Evolutionary conservation across 1,284 basidiomycete species (phyloP), one percentile per base, ranked within the genome.

Genomic region (Trametes pubescens): DNA sequence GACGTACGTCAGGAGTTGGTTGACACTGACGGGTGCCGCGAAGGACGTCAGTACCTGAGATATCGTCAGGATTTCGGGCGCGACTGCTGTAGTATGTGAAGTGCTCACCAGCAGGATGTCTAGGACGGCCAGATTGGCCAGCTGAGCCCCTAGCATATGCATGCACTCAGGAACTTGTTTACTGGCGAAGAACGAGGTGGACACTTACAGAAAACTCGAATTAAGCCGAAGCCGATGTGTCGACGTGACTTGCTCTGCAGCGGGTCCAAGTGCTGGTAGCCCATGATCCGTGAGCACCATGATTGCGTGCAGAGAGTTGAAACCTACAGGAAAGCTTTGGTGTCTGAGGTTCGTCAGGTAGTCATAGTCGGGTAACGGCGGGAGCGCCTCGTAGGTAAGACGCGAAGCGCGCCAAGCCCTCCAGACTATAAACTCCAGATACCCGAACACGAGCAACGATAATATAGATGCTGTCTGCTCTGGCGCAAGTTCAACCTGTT

Each of bases 311-410:
- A 43, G 2, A 43, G 6, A 8, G 14, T 7, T 3, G 16, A 8
- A 29, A 61, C 73, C 21, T 51, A 74, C 77, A 4, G 72, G 72
- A 54, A 78, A 73, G 65, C 76, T 74, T 14, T 72, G 73, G 40
- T 75, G 69, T 47, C 79, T 78, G 0, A 86, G 76, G 64, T 78
- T 72, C 34, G 73, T 73, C 2, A 82, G 75, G 32, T 74, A 71
- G 65, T 86, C 82, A 60, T 81, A 82, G 66, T 86, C 84, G 0
- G 82, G 77, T 18, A 85, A 66, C 0, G 82, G 80, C 16, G 82
- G 84, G 5, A 82, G 67, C 64, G 76, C 65, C 16, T 77, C 76
- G 47, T 71, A 67, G n/a, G 74, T 64, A 10, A 80, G 65, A 55
- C 77, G 76, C 5, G 72, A 51, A 38, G 72, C 62, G 14, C 69